These are phyloP conservation scores for Angophora floribunda DNA, from an alignment of 345 rosid genomes.

Conservation along the genomic window DNA sequence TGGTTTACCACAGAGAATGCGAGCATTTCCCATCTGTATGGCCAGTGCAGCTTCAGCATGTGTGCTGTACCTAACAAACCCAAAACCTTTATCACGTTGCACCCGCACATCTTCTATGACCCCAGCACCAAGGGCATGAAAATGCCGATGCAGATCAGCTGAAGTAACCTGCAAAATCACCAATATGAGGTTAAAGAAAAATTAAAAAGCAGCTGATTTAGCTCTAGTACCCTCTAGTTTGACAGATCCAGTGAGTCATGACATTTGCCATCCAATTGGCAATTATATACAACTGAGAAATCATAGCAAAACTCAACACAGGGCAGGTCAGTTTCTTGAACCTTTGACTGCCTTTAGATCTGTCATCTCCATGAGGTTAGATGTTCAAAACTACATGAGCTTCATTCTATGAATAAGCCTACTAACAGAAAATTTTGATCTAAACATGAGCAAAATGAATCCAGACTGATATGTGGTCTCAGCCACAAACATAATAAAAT, in stretches of 20 bases:
- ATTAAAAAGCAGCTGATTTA: not conserved
- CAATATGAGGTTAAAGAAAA: not conserved
- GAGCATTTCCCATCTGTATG: slow-evolving; percentile 83
- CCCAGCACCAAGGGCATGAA: slow-evolving; percentile 71
- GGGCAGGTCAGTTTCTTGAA: not conserved
- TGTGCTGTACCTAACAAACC: slow-evolving; percentile 76
- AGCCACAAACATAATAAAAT: not conserved
- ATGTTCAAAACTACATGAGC: not conserved
- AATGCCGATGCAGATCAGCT: slow-evolving; percentile 67
- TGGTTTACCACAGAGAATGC: slow-evolving; percentile 58
- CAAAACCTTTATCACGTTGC: slow-evolving; percentile 90
- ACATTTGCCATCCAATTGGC: not conserved
- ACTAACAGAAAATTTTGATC: not conserved
- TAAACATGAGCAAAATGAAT: not conserved
- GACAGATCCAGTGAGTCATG: not conserved
- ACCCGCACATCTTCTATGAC: slow-evolving; percentile 85
- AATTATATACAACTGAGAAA: not conserved
- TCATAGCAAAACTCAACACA: not conserved
- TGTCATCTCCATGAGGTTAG: not conserved
- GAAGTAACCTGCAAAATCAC: slow-evolving; percentile 41
- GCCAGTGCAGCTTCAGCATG: slow-evolving; percentile 87
- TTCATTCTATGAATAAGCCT: not conserved
- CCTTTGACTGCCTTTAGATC: not conserved
- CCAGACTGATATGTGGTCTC: not conserved
- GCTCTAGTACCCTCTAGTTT: not conserved